These are phyloP conservation scores for Crithidia expoeki DNA, from an alignment of 208 protist species.

Conservation along the genomic window DNA sequence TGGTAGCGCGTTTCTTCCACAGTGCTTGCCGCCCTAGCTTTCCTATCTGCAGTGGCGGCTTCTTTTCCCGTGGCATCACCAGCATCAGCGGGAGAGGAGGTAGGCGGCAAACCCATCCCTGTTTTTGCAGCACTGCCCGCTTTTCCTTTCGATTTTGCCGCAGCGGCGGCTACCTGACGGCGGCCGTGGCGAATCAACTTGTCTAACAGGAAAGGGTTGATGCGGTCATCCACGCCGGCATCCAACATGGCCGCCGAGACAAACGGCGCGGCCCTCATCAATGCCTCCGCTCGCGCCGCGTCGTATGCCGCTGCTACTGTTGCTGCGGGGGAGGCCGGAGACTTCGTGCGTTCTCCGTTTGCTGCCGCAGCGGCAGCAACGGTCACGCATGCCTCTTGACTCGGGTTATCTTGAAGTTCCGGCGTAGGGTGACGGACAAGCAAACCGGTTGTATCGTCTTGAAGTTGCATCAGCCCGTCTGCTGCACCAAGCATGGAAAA, in stretches of 20 bases:
- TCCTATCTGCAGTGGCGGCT: not conserved
- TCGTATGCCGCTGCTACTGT: not conserved
- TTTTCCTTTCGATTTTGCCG: not conserved
- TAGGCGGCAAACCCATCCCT: not conserved
- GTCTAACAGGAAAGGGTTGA: slow-evolving; percentile 22
- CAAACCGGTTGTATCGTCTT: slow-evolving; percentile 29
- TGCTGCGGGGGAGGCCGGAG: not conserved
- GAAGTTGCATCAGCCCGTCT: slow-evolving; percentile 18
- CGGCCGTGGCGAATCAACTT: slow-evolving; percentile 25
- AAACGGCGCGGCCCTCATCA: slow-evolving; percentile 8
- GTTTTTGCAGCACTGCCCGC: not conserved
- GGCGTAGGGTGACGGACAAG: slow-evolving; percentile 22
- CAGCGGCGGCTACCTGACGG: slow-evolving; percentile 5
- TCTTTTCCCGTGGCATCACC: not conserved
- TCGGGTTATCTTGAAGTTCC: not conserved
- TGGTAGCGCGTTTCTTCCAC: slow-evolving; percentile 19
- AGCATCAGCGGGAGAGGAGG: not conserved
- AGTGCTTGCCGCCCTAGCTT: not conserved
- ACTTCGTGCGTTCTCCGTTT: not conserved
- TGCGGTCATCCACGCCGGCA: slow-evolving; percentile 32
- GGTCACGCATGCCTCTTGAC: not conserved
- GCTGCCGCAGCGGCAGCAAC: not conserved
- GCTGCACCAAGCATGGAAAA: not conserved
- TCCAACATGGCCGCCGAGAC: slow-evolving; percentile 30
- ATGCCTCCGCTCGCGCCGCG: not conserved